Percentiles rank a stretch among this genome's conserved stretches.
phyloP scores from a whole-genome alignment of 192 early-diverging fungal species.

The Coemansia sp. region DNA sequence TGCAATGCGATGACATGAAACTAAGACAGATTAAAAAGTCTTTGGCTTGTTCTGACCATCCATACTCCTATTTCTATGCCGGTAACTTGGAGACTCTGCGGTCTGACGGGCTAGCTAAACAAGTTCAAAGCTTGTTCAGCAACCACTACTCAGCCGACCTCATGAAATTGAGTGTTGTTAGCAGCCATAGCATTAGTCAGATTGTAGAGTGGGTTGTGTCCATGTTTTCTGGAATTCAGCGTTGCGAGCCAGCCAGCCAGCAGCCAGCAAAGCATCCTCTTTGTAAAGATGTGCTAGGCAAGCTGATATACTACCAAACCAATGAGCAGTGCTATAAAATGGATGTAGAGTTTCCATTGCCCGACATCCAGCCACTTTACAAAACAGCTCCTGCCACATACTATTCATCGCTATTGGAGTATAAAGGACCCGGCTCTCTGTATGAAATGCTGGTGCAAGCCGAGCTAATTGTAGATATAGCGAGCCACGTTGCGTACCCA shows the following conservation, averaged over 20 bases:
- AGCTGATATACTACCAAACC: constrained; percentile 63
- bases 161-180: constrained; percentile 85
- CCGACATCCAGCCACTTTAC: constrained; percentile 61
- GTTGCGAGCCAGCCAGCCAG: constrained; percentile 62
- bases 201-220: constrained; percentile 73
- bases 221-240: constrained; percentile 73
- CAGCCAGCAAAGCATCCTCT: constrained; percentile 63
- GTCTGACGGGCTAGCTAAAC: constrained; percentile 44
- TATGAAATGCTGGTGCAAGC: constrained; percentile 74
- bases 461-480: constrained; percentile 68
- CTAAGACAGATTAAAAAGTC: constrained; percentile 5
- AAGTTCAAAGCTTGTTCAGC: constrained; percentile 76
- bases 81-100: constrained; percentile 80
- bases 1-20: constrained; percentile 62
- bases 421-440: constrained; percentile 81
- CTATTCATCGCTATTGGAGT: constrained; percentile 73
- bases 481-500: background rate
- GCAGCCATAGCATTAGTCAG: constrained; percentile 71
- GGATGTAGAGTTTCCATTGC: constrained; percentile 75
- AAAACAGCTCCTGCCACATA: constrained; percentile 61
- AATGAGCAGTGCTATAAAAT: constrained; percentile 69
- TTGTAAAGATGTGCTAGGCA: constrained; percentile 64
- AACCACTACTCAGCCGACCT: constrained; percentile 89
- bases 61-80: constrained; percentile 78
- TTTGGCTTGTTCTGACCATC: constrained; percentile 60